Base-by-base conservation (phyloP, 345 rosid species). In the Mallotus nudiflorus region DNA sequence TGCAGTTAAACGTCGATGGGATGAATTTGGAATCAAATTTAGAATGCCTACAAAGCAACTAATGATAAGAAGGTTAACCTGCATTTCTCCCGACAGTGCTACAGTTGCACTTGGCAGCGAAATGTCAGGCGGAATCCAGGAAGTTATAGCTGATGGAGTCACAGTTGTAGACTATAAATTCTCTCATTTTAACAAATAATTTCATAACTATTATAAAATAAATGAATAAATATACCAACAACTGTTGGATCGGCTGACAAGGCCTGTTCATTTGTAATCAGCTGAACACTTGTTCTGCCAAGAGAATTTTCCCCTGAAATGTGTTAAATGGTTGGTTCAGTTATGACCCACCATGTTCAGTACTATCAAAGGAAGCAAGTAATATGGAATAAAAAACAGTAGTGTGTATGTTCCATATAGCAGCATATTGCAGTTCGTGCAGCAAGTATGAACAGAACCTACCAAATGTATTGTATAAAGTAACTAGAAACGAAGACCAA, bases 1-100 rank as follows among this genome's bases (percentile, higher is more conserved):
- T 19, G 91, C 98, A 16, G 78, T 92, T 3, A 90, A 92, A 67
- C 88, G 96, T 40, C 93, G 98, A 0, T 87, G 92, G 93, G 93
- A 90, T 48, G 67, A 88, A 63, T 89, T 90, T 37, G 97, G 98
- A 9, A 80, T 78, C 72, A 77, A 76, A 76, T 37, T 84, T 22
- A 86, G 82, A 25, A 81, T 80, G 78, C 89, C 95, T 1, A 68
- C 91, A 0, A 44, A 83, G 58, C 82, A 87, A 31, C 70, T 90
- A 25, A 56, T 82, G 1, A 82, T 90, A 67, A 77, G 92, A 73
- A 62, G 89, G 59, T 73, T 92, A 20, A 87, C 89, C 53, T 88
- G 96, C 80, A 81, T 90, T 73, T 92, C 97, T n/a, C 97, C 94
- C 0, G 74, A 87, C 57, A 90, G 97, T 29, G 97, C 94, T 16